phyloP scores from a whole-genome alignment of 2,329 filamentous ascomycete genomes.

The Diaporthe aspalathi region DNA sequence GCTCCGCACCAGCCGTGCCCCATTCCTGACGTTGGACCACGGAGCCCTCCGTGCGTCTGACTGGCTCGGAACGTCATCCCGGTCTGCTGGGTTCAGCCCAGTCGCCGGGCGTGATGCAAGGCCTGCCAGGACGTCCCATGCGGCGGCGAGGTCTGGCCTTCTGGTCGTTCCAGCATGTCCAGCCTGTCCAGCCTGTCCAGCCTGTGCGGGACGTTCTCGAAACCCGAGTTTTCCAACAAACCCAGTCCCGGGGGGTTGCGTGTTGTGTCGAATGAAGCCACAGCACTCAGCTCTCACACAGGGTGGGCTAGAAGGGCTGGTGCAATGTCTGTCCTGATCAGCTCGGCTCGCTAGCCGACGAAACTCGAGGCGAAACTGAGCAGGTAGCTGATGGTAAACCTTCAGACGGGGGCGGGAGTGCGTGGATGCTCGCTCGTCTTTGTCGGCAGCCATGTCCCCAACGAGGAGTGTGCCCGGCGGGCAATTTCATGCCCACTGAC shows the following conservation, averaged over 20 bases:
- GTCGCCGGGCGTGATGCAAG: constrained; percentile 14
- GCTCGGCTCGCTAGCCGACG: constrained; percentile 35
- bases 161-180: constrained; percentile 5
- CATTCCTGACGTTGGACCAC: constrained; percentile 13
- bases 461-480: constrained; percentile 14
- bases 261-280: constrained; percentile 12
- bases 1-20: constrained; percentile 13
- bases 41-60: constrained; percentile 7
- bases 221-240: constrained; percentile 24
- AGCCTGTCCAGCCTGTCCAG: constrained; percentile 2
- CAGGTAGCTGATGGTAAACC: constrained; percentile 12
- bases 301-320: neutral
- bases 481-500: constrained; percentile 22
- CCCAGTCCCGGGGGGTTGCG: constrained; percentile 9
- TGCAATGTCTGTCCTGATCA: constrained; percentile 14
- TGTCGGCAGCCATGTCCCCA: constrained; percentile 14
- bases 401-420: neutral
- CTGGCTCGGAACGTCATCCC: constrained; percentile 22
- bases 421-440: neutral
- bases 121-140: constrained; percentile 23
- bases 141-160: constrained; percentile 4
- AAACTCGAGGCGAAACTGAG: constrained; percentile 31
- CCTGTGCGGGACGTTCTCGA: constrained; percentile 28
- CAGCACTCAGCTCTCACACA: neutral
- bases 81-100: constrained; percentile 29